A percentile compares a stretch with the other conserved stretches of the same genome.
These are phyloP conservation scores for Simplicillium aogashimaense DNA, from an alignment of 2,329 filamentous ascomycete genomes.

Conservation along the genomic window DNA sequence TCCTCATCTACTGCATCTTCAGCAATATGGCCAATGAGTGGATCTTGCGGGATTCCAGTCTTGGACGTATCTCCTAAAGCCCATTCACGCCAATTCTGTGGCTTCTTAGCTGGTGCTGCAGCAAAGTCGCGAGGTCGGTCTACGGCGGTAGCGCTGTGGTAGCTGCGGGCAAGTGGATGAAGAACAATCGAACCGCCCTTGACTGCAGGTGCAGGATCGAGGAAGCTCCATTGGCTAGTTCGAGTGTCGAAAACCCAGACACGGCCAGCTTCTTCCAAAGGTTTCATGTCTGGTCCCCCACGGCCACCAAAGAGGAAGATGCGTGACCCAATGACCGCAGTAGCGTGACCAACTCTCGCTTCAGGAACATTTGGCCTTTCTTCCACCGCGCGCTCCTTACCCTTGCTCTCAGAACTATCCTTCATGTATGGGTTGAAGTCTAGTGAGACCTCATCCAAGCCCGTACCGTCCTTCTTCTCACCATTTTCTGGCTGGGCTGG, in stretches of 20 bases:
- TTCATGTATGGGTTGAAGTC: constrained; percentile 14
- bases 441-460: constrained; percentile 31
- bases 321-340: constrained; percentile 54
- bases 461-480: constrained; percentile 16
- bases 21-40: constrained; percentile 44
- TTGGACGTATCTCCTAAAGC: constrained; percentile 42
- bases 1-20: constrained; percentile 50
- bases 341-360: constrained; percentile 64
- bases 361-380: constrained; percentile 42
- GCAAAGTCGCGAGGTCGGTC: constrained; percentile 45
- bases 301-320: constrained; percentile 79
- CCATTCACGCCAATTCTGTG: constrained; percentile 44
- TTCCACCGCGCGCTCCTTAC: constrained; percentile 22
- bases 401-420: constrained; percentile 20
- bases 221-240: constrained; percentile 51
- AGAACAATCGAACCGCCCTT: constrained; percentile 28
- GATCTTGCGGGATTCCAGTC: constrained; percentile 48
- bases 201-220: constrained; percentile 44
- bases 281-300: constrained; percentile 56
- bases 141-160: constrained; percentile 53
- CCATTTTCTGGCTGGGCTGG: constrained; percentile 6
- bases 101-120: constrained; percentile 20
- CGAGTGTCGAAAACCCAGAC: constrained; percentile 69
- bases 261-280: constrained; percentile 63
- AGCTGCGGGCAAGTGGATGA: constrained; percentile 56